A percentile compares a stretch with the other conserved stretches of the same genome.
Conservation (phyloP, 352 stramenopile species). For the Globisporangium rhizosaccharum region DNA sequence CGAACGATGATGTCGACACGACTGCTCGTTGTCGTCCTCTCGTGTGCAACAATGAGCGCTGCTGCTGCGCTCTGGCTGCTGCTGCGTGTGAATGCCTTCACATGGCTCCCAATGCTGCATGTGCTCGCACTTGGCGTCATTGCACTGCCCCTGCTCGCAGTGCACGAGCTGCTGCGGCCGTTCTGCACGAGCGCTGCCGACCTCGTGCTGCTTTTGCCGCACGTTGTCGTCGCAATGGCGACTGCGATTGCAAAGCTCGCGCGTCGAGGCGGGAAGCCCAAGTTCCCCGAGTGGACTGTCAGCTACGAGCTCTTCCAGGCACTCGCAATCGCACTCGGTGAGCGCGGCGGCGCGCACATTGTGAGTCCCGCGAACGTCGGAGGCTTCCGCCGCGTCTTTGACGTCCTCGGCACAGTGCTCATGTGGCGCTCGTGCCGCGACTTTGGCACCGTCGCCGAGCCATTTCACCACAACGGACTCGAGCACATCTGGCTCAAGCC, state of each 20-base stretch:
- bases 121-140: slow-evolving; percentile 7
- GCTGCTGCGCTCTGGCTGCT: slow-evolving; percentile 12
- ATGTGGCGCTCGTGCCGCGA: not conserved
- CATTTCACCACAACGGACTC: slow-evolving; percentile 23
- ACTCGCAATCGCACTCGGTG: slow-evolving; percentile 12
- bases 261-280: slow-evolving; percentile 25
- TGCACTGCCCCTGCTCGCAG: slow-evolving; percentile 13
- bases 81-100: slow-evolving; percentile 8
- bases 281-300: slow-evolving; percentile 43
- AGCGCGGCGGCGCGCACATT: slow-evolving; percentile 2
- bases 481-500: slow-evolving; percentile 45
- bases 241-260: slow-evolving; percentile 3
- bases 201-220: slow-evolving; percentile 17
- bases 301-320: slow-evolving; percentile 30
- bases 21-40: no score
- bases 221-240: slow-evolving; percentile 12
- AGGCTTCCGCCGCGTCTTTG: not conserved
- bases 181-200: slow-evolving; percentile 31
- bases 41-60: not conserved
- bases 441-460: slow-evolving; percentile 2
- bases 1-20: no score
- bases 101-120: slow-evolving; percentile 17
- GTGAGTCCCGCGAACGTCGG: slow-evolving; percentile 9
- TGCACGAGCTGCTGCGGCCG: slow-evolving; percentile 36
- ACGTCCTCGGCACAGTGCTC: not conserved